phyloP scores from a whole-genome alignment of 2,329 filamentous ascomycete species.

The Epichloe sibirici region DNA sequence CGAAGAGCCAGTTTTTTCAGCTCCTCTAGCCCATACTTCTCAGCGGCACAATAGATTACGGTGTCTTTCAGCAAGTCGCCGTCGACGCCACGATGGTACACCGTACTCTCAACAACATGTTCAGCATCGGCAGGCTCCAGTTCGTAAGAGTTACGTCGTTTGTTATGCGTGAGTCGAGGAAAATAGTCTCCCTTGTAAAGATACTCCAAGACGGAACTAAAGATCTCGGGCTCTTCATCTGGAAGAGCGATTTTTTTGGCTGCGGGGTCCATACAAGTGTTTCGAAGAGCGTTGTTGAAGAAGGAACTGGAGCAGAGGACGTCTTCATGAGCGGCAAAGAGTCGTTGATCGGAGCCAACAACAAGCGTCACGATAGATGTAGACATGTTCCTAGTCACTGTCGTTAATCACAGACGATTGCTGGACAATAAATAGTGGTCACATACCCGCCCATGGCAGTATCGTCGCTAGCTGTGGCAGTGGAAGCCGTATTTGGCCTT shows the following conservation, averaged over 20 bases:
- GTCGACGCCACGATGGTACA: constrained; percentile 54
- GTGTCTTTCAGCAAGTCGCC: constrained; percentile 74
- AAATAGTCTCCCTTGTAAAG: constrained; percentile 93
- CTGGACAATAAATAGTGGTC: background rate
- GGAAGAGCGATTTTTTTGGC: constrained; percentile 65
- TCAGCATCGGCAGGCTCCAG: constrained; percentile 51
- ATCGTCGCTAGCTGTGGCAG: constrained; percentile 23
- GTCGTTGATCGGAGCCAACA: constrained; percentile 68
- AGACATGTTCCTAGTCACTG: constrained; percentile 17
- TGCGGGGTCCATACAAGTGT: constrained; percentile 21
- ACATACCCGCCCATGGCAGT: constrained; percentile 33
- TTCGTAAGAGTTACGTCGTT: constrained; percentile 68
- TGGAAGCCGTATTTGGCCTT: constrained; percentile 36
- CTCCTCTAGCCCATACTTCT: constrained; percentile 72
- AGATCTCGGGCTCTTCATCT: constrained; percentile 79
- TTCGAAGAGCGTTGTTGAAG: constrained; percentile 40
- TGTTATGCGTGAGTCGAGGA: constrained; percentile 71
- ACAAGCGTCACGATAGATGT: constrained; percentile 69
- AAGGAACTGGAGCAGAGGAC: constrained; percentile 68
- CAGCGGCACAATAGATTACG: constrained; percentile 78
- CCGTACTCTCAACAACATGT: constrained; percentile 46
- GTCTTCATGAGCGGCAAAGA: constrained; percentile 87
- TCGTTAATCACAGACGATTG: background rate
- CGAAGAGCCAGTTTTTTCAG: constrained; percentile 74
- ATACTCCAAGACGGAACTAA: constrained; percentile 81